Evolutionary conservation across 208 protist genomes (phyloP).

Genomic region (Leishmania arabica): DNA sequence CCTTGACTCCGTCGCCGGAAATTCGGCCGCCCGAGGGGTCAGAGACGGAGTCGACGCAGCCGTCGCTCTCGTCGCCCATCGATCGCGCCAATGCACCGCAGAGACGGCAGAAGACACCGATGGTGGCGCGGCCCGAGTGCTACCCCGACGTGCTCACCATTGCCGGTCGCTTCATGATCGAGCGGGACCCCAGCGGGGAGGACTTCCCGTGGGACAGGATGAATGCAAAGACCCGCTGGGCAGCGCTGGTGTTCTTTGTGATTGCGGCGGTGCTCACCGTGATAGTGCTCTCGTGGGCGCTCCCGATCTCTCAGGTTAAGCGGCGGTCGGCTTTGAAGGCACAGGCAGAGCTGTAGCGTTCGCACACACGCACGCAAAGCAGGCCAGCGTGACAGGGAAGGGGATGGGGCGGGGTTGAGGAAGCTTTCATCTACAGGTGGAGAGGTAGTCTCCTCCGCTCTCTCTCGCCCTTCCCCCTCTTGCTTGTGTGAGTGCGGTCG

Average conservation of each 20-base stretch:
- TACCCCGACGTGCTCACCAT: conserved; percentile 31
- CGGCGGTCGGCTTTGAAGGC: background rate
- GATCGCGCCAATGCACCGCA: conserved; percentile 13
- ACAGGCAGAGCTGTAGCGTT: background rate
- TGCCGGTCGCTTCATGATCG: conserved; percentile 50
- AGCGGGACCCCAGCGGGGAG: conserved; percentile 32
- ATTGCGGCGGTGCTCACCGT: conserved; percentile 16
- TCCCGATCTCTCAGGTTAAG: background rate
- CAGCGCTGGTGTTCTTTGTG: conserved; percentile 28
- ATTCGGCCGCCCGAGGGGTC: background rate
- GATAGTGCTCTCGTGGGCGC: conserved; percentile 10
- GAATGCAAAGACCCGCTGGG: conserved; percentile 3
- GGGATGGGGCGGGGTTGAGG: background rate
- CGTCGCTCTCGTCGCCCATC: background rate
- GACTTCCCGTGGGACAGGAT: conserved; percentile 42
- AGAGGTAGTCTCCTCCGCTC: background rate
- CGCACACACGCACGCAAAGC: background rate
- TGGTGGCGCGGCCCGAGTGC: conserved; percentile 23
- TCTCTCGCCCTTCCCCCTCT: background rate
- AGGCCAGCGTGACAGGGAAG: background rate
- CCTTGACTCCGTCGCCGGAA: background rate
- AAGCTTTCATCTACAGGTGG: background rate
- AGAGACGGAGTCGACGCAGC: background rate
- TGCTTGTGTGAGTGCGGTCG: background rate
- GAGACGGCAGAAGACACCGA: conserved; percentile 22